These are phyloP conservation scores for Fraxinus platypoda DNA, from an alignment of 305 asterid genomes.

Conservation along the genomic window DNA sequence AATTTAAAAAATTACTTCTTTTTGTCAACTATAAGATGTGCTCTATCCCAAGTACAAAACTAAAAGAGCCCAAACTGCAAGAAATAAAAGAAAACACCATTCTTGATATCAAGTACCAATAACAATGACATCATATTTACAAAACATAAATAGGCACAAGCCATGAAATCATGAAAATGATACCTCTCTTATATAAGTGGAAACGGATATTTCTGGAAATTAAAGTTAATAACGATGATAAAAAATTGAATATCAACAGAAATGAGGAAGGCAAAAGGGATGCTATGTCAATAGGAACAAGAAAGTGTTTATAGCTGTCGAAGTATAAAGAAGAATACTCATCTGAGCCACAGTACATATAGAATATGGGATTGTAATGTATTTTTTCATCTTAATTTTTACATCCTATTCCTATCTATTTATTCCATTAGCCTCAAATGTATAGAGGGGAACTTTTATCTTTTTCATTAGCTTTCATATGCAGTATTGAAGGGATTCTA, in stretches of 20 bases:
- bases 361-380: neutral
- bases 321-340: neutral
- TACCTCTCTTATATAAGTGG: neutral
- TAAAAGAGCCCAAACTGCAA: neutral
- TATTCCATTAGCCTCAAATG: neutral
- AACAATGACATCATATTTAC: neutral
- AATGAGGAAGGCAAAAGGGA: neutral
- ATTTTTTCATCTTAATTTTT: neutral
- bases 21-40: neutral
- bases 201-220: neutral
- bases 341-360: neutral
- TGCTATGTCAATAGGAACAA: neutral
- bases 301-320: neutral
- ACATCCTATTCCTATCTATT: neutral
- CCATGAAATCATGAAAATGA: neutral
- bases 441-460: neutral
- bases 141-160: neutral
- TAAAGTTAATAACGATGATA: neutral
- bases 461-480: neutral
- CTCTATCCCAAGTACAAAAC: neutral
- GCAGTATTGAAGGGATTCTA: neutral
- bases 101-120: constrained; percentile 2
- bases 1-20: constrained; percentile 2
- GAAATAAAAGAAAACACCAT: neutral
- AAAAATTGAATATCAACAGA: neutral